These are phyloP conservation scores for Beauveria scarabaeidicola DNA, from an alignment of 2,329 filamentous ascomycete genomes.

Conservation along the genomic window DNA sequence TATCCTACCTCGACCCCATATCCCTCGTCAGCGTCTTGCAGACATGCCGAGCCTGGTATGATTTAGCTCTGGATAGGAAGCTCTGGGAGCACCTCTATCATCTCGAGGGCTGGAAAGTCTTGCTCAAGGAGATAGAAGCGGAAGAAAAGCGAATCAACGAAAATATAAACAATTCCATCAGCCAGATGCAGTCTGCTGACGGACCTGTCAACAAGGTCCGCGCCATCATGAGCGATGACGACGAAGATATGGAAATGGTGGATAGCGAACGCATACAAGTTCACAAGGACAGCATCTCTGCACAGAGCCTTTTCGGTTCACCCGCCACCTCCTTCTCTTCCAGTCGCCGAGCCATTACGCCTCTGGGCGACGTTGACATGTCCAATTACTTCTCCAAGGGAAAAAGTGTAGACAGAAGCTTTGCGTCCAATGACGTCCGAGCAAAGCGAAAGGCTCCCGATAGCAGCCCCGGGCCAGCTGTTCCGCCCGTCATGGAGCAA, in stretches of 20 bases:
- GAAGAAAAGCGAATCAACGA: slow-evolving; percentile 56
- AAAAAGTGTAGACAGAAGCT: slow-evolving; percentile 22
- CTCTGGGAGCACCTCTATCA: slow-evolving; percentile 81
- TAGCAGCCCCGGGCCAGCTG: slow-evolving; percentile 23
- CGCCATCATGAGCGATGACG: slow-evolving; percentile 41
- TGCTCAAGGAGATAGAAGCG: slow-evolving; percentile 53
- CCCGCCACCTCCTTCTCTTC: slow-evolving; percentile 25
- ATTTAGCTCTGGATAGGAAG: slow-evolving; percentile 70
- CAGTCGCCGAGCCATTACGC: slow-evolving; percentile 18
- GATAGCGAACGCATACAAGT: slow-evolving; percentile 26
- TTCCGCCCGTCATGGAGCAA: slow-evolving; percentile 22
- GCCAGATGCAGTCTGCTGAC: slow-evolving; percentile 37
- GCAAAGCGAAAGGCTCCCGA: slow-evolving; percentile 30
- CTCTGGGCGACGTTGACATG: slow-evolving; percentile 23
- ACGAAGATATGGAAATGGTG: slow-evolving; percentile 43
- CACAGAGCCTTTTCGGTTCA: slow-evolving; percentile 28
- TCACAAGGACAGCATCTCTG: slow-evolving; percentile 17
- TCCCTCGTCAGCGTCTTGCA: slow-evolving; percentile 73
- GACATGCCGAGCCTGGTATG: slow-evolving; percentile 75
- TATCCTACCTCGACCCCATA: slow-evolving; percentile 73
- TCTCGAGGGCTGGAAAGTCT: slow-evolving; percentile 75
- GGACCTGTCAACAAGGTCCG: slow-evolving; percentile 48
- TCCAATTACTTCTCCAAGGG: slow-evolving; percentile 21
- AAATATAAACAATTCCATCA: slow-evolving; percentile 28
- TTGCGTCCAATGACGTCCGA: slow-evolving; percentile 21